phyloP scores from a whole-genome alignment of 2,329 filamentous ascomycete species.

The Pseudogymnoascus sp. region DNA sequence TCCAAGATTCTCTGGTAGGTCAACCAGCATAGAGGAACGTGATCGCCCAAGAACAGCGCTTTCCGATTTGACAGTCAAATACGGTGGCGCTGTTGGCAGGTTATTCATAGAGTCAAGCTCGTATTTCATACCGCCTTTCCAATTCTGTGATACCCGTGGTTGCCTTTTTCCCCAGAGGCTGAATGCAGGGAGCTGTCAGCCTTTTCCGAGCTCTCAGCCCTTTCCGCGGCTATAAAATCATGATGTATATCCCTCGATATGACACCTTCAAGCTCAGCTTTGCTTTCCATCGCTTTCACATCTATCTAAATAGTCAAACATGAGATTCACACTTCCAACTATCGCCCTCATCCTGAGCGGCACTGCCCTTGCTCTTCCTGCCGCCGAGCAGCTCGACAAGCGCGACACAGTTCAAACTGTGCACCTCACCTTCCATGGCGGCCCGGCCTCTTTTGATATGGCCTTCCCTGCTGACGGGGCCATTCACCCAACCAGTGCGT shows the following conservation, averaged over 20 bases:
- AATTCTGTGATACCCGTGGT: conserved; percentile 1
- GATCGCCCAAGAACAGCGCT: neutral
- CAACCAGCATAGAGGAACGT: neutral
- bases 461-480: conserved; percentile 39
- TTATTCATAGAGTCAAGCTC: conserved; percentile 12
- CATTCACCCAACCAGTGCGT: conserved; percentile 34
- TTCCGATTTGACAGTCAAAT: neutral
- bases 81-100: conserved; percentile 9
- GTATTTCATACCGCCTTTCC: neutral
- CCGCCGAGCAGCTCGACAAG: neutral
- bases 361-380: neutral
- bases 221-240: conserved; percentile 7
- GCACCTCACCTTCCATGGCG: conserved; percentile 39
- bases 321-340: conserved; percentile 2
- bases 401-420: neutral
- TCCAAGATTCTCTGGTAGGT: neutral
- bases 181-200: neutral
- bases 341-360: neutral
- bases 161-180: neutral
- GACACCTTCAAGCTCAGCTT: neutral
- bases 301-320: neutral
- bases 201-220: neutral
- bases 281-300: neutral
- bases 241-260: neutral
- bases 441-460: conserved; percentile 38